A percentile compares a stretch with the other conserved stretches of the same genome.
These are phyloP conservation scores for Aspergillus funiculosus DNA, from an alignment of 495 filamentous ascomycete genomes.

Conservation along the genomic window DNA sequence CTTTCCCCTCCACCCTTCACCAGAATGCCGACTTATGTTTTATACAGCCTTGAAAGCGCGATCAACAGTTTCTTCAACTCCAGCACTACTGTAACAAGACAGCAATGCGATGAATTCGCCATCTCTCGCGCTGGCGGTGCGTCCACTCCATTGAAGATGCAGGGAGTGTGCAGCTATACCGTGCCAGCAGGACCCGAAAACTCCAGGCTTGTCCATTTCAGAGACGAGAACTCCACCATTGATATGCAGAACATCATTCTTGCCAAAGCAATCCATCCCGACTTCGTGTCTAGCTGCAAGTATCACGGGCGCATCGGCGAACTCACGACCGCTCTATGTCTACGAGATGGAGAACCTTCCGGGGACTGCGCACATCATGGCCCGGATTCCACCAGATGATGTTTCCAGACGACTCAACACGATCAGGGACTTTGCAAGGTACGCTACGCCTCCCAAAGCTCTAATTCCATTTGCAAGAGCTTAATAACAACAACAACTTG, in stretches of 20 bases:
- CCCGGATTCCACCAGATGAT: slow-evolving; percentile 7
- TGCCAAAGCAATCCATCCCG: slow-evolving; percentile 11
- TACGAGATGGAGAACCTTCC: slow-evolving; percentile 20
- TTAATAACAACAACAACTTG: no score
- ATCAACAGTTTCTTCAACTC: no score
- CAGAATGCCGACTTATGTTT: no score
- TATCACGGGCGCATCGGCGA: slow-evolving; percentile 15
- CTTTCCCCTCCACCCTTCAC: no score
- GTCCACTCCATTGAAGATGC: slow-evolving; percentile 4
- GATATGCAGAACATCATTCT: slow-evolving; percentile 10
- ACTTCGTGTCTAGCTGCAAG: slow-evolving; percentile 16
- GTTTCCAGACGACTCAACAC: neutral
- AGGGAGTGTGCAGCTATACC: slow-evolving; percentile 27
- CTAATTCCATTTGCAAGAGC: neutral
- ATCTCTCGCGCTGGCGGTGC: no score
- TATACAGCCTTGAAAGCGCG: no score
- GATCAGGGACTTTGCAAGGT: slow-evolving; percentile 19
- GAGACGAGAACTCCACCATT: slow-evolving; percentile 12
- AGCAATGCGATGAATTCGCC: no score
- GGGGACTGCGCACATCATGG: slow-evolving; percentile 16
- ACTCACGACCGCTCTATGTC: slow-evolving; percentile 12
- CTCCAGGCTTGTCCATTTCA: slow-evolving; percentile 21
- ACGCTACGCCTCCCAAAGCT: no score
- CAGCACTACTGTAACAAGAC: no score
- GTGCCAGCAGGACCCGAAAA: slow-evolving; percentile 18